Conservation (phyloP, 164 flowering plant genomes). For the Litsea cubeba region DNA sequence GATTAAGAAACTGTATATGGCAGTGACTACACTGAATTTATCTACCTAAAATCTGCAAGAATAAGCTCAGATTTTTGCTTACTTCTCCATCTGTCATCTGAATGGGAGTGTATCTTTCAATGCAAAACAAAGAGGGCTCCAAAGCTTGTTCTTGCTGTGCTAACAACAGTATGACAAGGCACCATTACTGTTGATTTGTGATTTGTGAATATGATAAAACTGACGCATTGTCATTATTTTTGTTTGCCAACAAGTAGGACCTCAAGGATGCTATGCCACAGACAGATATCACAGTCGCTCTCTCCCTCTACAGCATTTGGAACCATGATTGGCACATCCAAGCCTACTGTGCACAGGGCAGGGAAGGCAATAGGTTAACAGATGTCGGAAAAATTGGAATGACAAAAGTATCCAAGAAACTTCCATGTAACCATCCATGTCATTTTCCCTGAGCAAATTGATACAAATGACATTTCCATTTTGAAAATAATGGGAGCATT, state of each 20-base stretch:
- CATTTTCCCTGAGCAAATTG: not conserved
- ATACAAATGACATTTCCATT: conserved; percentile 11
- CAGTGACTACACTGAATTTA: too few species aligned
- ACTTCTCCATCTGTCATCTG: too few species aligned
- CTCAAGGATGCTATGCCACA: conserved; percentile 91
- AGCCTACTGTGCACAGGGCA: conserved; percentile 70
- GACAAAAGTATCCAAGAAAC: too few species aligned
- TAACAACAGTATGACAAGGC: too few species aligned
- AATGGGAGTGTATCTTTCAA: too few species aligned
- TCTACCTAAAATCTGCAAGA: too few species aligned
- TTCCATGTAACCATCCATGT: too few species aligned
- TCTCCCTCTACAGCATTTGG: conserved; percentile 94
- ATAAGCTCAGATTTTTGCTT: too few species aligned
- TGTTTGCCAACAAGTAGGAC: conserved; percentile 92
- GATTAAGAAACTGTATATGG: too few species aligned
- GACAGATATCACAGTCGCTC: conserved; percentile 83
- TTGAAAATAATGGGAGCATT: conserved; percentile 5
- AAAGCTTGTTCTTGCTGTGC: too few species aligned
- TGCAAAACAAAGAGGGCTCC: too few species aligned
- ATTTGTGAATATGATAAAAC: conserved; percentile 5
- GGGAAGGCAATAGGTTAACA: conserved; percentile 44
- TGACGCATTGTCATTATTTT: conserved; percentile 59
- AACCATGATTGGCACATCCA: conserved; percentile 48
- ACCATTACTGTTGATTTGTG: too few species aligned
- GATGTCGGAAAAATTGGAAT: not conserved